phyloP scores from a whole-genome alignment of 805 yeast genomes.

The Suhomyces sp. region DNA sequence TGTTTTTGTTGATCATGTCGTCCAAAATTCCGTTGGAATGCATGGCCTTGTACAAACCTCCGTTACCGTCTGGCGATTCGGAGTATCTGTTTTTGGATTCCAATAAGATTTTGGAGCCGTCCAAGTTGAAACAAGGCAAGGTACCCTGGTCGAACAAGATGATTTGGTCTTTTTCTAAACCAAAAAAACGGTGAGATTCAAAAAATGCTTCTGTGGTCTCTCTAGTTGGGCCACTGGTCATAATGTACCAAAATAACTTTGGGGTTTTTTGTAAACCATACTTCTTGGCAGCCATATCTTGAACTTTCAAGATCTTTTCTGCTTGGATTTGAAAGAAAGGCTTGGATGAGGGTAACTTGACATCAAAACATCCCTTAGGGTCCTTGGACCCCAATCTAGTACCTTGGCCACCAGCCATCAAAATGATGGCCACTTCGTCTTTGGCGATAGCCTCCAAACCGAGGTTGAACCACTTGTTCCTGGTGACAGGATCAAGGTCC shows the following conservation, averaged over 20 bases:
- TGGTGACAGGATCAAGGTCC: conserved; percentile 33
- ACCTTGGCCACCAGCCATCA: conserved; percentile 99
- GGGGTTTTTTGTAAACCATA: conserved; percentile 23
- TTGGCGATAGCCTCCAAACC: conserved; percentile 71
- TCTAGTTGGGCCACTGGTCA: conserved; percentile 93
- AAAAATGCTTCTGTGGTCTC: conserved; percentile 72
- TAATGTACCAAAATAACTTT: conserved; percentile 78
- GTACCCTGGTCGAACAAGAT: conserved; percentile 92
- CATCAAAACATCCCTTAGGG: conserved; percentile 94
- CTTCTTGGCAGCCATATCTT: conserved; percentile 47
- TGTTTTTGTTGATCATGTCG: conserved; percentile 65
- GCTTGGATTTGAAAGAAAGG: conserved; percentile 92
- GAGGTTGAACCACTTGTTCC: conserved; percentile 38
- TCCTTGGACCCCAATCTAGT: conserved; percentile 84
- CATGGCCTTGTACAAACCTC: conserved; percentile 90
- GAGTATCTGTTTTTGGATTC: conserved; percentile 56
- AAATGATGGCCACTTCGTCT: conserved; percentile 80
- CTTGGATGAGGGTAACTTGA: conserved; percentile 79
- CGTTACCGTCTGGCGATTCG: conserved; percentile 97
- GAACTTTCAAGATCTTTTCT: conserved; percentile 70
- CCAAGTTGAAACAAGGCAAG: conserved; percentile 77
- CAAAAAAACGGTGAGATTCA: conserved; percentile 61
- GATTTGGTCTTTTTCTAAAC: conserved; percentile 59
- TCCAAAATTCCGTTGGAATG: conserved; percentile 59
- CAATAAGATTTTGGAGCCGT: conserved; percentile 70